Percentiles rank a stretch among this genome's conserved stretches.
Conservation (phyloP, 2,329 filamentous ascomycete species). For the Nigrospora oryzae region DNA sequence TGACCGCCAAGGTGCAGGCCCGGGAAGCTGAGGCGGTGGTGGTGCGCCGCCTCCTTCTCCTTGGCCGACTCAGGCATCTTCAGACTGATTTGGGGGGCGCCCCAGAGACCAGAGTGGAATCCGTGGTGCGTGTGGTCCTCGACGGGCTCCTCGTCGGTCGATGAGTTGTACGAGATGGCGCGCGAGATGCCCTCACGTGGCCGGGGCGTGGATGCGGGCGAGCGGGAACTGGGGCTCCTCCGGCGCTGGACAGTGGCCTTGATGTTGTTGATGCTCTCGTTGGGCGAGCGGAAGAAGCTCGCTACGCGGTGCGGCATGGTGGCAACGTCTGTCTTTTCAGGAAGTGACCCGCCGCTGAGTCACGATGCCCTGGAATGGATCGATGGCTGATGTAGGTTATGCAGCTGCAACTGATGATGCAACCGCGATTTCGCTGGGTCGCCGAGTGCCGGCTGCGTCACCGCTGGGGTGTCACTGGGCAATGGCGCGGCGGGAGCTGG, state of each 20-base stretch:
- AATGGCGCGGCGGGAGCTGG: too few species aligned
- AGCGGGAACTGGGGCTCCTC: constrained; percentile 18
- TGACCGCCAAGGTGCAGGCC: constrained; percentile 31
- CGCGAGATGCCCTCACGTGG: constrained; percentile 19
- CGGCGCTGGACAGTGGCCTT: constrained; percentile 27
- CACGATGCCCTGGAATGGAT: background rate
- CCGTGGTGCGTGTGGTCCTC: constrained; percentile 16
- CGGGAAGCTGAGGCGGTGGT: constrained; percentile 27
- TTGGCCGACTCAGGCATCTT: constrained; percentile 29
- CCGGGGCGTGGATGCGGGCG: constrained; percentile 12
- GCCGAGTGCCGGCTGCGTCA: background rate
- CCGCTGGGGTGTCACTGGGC: background rate
- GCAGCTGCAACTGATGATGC: constrained; percentile 2
- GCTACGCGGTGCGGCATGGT: constrained; percentile 50
- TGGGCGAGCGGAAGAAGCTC: constrained; percentile 49
- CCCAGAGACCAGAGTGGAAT: constrained; percentile 7
- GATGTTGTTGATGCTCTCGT: constrained; percentile 43
- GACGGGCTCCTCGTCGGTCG: constrained; percentile 21
- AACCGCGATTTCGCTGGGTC: constrained; percentile 6
- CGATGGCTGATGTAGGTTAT: background rate
- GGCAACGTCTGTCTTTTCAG: constrained; percentile 4
- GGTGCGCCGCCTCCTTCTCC: constrained; percentile 28
- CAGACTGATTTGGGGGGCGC: constrained; percentile 7
- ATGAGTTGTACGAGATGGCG: constrained; percentile 26
- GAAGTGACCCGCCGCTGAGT: background rate